Base-by-base conservation (phyloP, 1,284 basidiomycete species). In the Tremellales sp. region DNA sequence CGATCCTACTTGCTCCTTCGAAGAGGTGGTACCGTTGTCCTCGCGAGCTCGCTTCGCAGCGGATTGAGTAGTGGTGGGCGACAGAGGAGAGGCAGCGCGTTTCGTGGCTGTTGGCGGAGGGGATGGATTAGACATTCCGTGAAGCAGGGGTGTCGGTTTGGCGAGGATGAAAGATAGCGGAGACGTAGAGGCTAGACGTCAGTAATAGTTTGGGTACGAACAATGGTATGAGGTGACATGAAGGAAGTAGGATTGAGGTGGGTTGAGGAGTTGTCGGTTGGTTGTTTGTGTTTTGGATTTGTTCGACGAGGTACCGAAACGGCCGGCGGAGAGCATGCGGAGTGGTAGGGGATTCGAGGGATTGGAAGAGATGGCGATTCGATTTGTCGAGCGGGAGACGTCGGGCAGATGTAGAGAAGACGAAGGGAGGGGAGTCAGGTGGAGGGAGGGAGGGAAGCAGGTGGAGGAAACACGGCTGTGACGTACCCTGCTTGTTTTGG, bases 81-180 rank as follows among this genome's bases (percentile, higher is more conserved):
- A 48, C 9, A 48, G 39, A 25, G 63, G 63, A 12, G 63, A 66
- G 19, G 60, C 60, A 14, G 63, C 55, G 41, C 63, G 60, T 46
- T 66, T 64, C 12, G 57, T 31, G 32, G 63, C 56, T 45, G 60
- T 29, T 32, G 60, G 26, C 3, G 58, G 36, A 43, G 56, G 51
- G 37, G 60, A 56, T 55, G 59, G 59, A 32, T 28, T 25, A 18
- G 32, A 24, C 24, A 43, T 33, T 19, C 13, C 29, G 19, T n/a
- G 16, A 33, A 27, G 24, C 36, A 34, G n/a, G 8, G 27, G 19
- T 18, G 39, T 35, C 27, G 47, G 34, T 46, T n/a, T 24, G 19
- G 29, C 32, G 42, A 27, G 21, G 40, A 33, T 9, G 33, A 9
- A 19, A 22, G 27, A 18, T 36, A 27, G 32, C 35, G 18, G 13